Evolutionary conservation across 2,329 filamentous ascomycete species (phyloP).

Genomic region (Sarocladium kiliense): DNA sequence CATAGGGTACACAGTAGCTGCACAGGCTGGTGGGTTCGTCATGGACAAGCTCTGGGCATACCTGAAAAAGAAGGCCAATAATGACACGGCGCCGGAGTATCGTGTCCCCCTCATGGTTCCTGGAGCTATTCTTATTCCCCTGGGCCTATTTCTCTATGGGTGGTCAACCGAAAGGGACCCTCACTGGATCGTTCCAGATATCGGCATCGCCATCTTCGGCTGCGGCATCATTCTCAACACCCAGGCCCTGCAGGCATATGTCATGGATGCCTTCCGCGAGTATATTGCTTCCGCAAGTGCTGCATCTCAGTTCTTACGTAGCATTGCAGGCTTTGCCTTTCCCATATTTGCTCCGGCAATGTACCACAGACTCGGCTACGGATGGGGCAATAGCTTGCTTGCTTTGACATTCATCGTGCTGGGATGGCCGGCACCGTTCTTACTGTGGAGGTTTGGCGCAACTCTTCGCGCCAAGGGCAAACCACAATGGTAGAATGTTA

Average conservation of each 20-base stretch:
- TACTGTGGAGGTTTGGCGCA: constrained; percentile 5
- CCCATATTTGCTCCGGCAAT: constrained; percentile 47
- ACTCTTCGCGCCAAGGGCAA: constrained; percentile 4
- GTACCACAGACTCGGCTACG: constrained; percentile 32
- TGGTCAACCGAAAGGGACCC: constrained; percentile 42
- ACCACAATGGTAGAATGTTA: neutral
- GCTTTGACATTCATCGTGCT: constrained; percentile 30
- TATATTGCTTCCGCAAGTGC: constrained; percentile 36
- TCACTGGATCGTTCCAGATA: constrained; percentile 54
- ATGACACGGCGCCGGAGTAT: constrained; percentile 33
- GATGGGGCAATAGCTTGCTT: constrained; percentile 36
- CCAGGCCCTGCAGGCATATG: constrained; percentile 49
- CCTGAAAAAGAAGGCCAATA: constrained; percentile 10
- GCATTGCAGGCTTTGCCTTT: constrained; percentile 48
- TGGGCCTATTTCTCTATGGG: constrained; percentile 33
- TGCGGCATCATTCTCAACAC: constrained; percentile 48
- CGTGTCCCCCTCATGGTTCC: constrained; percentile 48
- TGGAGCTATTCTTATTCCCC: constrained; percentile 36
- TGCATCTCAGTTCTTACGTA: constrained; percentile 47
- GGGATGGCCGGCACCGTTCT: constrained; percentile 3
- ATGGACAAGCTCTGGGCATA: constrained; percentile 33
- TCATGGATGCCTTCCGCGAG: constrained; percentile 42
- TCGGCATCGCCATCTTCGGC: constrained; percentile 49
- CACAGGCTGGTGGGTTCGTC: constrained; percentile 27
- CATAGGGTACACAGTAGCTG: constrained; percentile 32